Evolutionary conservation across 2,329 filamentous ascomycete species (phyloP), one percentile per base, ranked within the genome.

Genomic region (Ophiosphaerella narmari): DNA sequence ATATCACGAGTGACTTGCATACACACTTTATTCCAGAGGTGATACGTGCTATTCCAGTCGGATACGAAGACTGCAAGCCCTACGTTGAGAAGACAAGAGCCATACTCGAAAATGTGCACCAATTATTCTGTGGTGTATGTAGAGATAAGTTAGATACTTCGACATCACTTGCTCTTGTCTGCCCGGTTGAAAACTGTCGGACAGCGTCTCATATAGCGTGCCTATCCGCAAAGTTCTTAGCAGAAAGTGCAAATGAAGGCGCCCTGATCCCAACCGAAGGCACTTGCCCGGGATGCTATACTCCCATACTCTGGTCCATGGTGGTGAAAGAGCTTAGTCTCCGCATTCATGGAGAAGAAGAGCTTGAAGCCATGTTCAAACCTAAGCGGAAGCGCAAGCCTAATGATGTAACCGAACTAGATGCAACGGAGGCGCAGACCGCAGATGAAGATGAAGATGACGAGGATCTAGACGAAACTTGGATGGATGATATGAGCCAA

Each of bases 311-410:
- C 43, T 97, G 93, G 93, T 78, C 80, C 0, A 83, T 88, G 40
- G 83, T 97, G 75, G 88, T 95, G 76, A 92, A 86, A 67, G 92
- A 96, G 68, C 74, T 96, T 60, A 94, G 82, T 43, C 74, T 96
- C 41, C 82, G 93, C 29, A 77, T 84, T 32, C 82, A 90, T 21
- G 91, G 88, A 0, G 73, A 80, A 46, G 87, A 88, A 49, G 87
- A 91, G 57, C 76, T 92, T 1, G 82, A 86, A 35, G 85, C 85
- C 58, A 63, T 96, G 23, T 78, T 91, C 60, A 89, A 84, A 68
- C 75, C 75, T 50, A 77, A 74, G 52, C 74, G 71, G n/a, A 65
- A 55, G 12, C 74, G 66, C 56, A 69, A 71, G 55, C 43, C 66
- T 46, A 54, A 65, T 54, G 46, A 61, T 54, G 59, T 44, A 13